These are phyloP conservation scores for Smittium mucronatum DNA, from an alignment of 371 early-diverging fungal genomes.

Conservation along the genomic window DNA sequence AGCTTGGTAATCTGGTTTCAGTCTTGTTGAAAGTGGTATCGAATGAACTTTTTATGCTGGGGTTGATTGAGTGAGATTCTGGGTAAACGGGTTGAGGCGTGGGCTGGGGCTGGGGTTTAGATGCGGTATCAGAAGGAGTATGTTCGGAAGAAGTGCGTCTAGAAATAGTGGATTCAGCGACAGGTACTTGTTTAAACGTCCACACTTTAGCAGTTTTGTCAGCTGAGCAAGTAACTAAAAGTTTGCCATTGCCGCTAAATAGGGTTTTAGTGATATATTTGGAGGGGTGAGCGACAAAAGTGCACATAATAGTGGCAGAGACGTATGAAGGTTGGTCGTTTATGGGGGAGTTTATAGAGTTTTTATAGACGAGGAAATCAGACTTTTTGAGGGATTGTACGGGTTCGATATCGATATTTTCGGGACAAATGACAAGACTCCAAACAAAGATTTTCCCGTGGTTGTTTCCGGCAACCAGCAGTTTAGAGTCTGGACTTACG, in stretches of 20 bases:
- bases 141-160: background rate
- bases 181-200: slow-evolving; percentile 18
- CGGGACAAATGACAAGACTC: slow-evolving; percentile 20
- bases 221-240: slow-evolving; percentile 40
- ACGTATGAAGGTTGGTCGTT: slow-evolving; percentile 11
- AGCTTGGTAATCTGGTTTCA: no score
- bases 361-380: slow-evolving; percentile 20
- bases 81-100: background rate
- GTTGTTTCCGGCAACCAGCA: slow-evolving; percentile 84
- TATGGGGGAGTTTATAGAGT: background rate
- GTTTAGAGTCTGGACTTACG: slow-evolving; percentile 76
- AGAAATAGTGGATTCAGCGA: background rate
- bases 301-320: slow-evolving; percentile 35
- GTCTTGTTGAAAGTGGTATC: no score
- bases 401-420: slow-evolving; percentile 11
- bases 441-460: slow-evolving; percentile 41
- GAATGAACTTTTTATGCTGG: background rate
- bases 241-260: slow-evolving; percentile 39
- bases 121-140: background rate
- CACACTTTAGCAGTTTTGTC: slow-evolving; percentile 49
- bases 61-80: background rate
- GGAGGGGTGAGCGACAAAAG: slow-evolving; percentile 35
- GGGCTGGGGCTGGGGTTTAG: background rate
- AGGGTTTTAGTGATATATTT: slow-evolving; percentile 38
- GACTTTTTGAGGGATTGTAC: background rate